Percentiles rank a stretch among this genome's conserved stretches.
Evolutionary conservation across 768 basidiomycete species (phyloP).

Genomic region (Naematelia aurantialba): DNA sequence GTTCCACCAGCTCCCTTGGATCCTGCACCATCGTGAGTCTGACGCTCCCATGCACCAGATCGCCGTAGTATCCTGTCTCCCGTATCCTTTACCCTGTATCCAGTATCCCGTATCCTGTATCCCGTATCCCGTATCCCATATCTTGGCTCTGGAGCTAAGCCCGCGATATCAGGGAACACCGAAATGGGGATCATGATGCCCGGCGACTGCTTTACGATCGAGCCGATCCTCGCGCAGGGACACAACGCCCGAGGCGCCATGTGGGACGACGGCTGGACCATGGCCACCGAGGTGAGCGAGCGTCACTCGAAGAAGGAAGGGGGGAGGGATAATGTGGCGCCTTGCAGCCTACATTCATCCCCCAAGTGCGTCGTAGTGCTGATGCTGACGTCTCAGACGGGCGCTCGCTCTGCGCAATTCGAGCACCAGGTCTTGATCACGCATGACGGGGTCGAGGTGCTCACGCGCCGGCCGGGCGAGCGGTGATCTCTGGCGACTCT

Average conservation of each 20-base stretch:
- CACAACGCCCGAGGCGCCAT: slow-evolving; percentile 64
- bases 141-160: too few relatives aligned
- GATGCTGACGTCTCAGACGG: slow-evolving; percentile 57
- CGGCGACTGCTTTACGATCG: slow-evolving; percentile 90
- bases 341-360: too few relatives aligned
- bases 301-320: too few relatives aligned
- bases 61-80: too few relatives aligned
- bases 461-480: slow-evolving; percentile 54
- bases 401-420: slow-evolving; percentile 75
- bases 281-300: slow-evolving; percentile 71
- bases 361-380: too few relatives aligned
- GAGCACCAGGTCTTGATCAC: slow-evolving; percentile 88
- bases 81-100: too few relatives aligned
- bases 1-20: slow-evolving; percentile 81
- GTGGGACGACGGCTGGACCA: slow-evolving; percentile 90
- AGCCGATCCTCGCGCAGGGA: slow-evolving; percentile 79
- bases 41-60: too few relatives aligned
- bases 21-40: slow-evolving; percentile 67
- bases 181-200: slow-evolving; percentile 76
- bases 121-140: too few relatives aligned
- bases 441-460: slow-evolving; percentile 68
- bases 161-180: slow-evolving; percentile 62
- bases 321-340: too few relatives aligned
- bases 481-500: too few relatives aligned
- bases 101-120: too few relatives aligned